Evolutionary conservation across 2,329 filamentous ascomycete species (phyloP).

Genomic region (Dothideomycetes sp.): DNA sequence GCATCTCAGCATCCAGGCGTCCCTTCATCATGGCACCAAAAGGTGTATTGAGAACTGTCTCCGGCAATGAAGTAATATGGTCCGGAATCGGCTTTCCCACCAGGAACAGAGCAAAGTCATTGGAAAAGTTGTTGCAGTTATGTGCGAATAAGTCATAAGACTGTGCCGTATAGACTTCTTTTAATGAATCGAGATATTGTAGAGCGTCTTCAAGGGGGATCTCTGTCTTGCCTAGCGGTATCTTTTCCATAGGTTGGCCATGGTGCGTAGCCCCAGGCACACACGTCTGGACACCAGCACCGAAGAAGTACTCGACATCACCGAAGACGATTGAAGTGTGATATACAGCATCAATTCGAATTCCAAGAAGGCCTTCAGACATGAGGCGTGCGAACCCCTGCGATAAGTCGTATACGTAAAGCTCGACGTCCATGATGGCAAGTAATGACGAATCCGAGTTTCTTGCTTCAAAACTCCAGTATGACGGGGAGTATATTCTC

Average conservation of each 20-base stretch:
- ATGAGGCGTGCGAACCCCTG: slow-evolving; percentile 38
- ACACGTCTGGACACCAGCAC: slow-evolving; percentile 76
- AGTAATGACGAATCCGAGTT: too few relatives aligned
- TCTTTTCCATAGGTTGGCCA: slow-evolving; percentile 67
- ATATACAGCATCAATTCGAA: slow-evolving; percentile 82
- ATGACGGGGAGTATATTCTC: too few relatives aligned
- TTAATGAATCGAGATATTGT: slow-evolving; percentile 79
- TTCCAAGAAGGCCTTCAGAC: slow-evolving; percentile 51
- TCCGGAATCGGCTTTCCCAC: slow-evolving; percentile 80
- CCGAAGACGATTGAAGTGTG: slow-evolving; percentile 84
- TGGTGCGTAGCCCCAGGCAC: slow-evolving; percentile 76
- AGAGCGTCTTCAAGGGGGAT: slow-evolving; percentile 72
- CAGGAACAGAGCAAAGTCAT: slow-evolving; percentile 83
- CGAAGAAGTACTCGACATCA: slow-evolving; percentile 84
- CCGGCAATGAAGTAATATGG: slow-evolving; percentile 75
- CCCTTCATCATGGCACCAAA: slow-evolving; percentile 83
- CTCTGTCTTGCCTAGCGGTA: slow-evolving; percentile 66
- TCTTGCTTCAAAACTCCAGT: too few relatives aligned
- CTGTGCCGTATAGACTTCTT: slow-evolving; percentile 65
- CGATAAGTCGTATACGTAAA: slow-evolving; percentile 46
- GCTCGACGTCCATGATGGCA: slow-evolving; percentile 37
- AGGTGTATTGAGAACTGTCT: slow-evolving; percentile 75
- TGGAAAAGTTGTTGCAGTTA: slow-evolving; percentile 97
- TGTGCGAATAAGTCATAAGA: slow-evolving; percentile 83
- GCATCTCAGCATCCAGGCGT: slow-evolving; percentile 58